Percentiles rank a stretch among this genome's conserved stretches.
Conservation (phyloP, 2,329 filamentous ascomycete genomes). For the Colletotrichum sojae region DNA sequence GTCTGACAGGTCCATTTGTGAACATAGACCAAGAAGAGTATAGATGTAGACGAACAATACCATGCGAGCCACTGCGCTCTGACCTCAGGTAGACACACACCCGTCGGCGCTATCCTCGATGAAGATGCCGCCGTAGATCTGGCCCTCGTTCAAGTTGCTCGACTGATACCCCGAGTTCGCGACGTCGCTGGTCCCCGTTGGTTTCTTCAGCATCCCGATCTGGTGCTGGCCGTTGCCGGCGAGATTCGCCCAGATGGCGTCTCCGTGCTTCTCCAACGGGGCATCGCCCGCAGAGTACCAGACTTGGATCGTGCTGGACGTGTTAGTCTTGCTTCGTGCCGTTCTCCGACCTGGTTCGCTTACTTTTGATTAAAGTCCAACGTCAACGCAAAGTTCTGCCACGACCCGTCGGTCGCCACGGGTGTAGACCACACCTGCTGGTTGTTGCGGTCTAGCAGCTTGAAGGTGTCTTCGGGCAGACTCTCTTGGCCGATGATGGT, state of each 20-base stretch:
- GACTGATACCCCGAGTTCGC: slow-evolving; percentile 65
- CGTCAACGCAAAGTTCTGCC: slow-evolving; percentile 44
- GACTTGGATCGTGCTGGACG: slow-evolving; percentile 39
- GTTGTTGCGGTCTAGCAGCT: slow-evolving; percentile 40
- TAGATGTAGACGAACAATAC: neutral
- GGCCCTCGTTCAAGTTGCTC: slow-evolving; percentile 61
- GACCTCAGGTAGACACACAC: slow-evolving; percentile 56
- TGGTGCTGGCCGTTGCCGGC: slow-evolving; percentile 53
- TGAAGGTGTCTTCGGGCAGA: slow-evolving; percentile 33
- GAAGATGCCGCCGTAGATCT: slow-evolving; percentile 66
- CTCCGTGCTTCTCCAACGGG: slow-evolving; percentile 25
- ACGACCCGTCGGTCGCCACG: slow-evolving; percentile 33
- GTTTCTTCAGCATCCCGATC: slow-evolving; percentile 72
- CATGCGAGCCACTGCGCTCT: neutral
- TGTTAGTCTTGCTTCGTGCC: neutral
- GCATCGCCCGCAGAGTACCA: slow-evolving; percentile 39
- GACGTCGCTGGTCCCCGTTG: slow-evolving; percentile 64
- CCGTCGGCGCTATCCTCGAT: slow-evolving; percentile 60
- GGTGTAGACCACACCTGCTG: slow-evolving; percentile 40
- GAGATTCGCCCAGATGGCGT: slow-evolving; percentile 20
- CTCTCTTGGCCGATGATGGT: slow-evolving; percentile 46
- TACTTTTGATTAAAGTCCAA: slow-evolving; percentile 41
- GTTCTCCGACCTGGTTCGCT: neutral
- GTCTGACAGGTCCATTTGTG: neutral
- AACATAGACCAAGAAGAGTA: neutral